phyloP scores from a whole-genome alignment of 2,329 filamentous ascomycete genomes.

The Endocalyx cinctus region DNA sequence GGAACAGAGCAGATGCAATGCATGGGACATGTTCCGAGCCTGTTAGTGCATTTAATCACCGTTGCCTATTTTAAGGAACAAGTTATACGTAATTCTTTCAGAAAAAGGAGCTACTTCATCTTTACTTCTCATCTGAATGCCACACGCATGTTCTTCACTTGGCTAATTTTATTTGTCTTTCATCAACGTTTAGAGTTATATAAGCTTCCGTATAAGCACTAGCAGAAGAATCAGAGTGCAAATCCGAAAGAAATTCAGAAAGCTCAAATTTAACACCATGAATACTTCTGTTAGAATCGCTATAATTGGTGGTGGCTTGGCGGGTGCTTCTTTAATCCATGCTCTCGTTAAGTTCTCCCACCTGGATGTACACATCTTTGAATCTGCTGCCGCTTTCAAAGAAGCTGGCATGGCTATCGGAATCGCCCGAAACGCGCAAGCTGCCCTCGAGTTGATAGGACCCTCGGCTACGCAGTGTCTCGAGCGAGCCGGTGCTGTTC shows the following conservation, averaged over 20 bases:
- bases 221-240: not conserved
- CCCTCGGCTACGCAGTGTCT: constrained; percentile 10
- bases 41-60: no score
- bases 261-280: constrained; percentile 5
- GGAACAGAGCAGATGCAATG: no score
- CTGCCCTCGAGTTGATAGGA: constrained; percentile 16
- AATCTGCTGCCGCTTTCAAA: constrained; percentile 13
- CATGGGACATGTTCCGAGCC: no score
- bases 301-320: constrained; percentile 14
- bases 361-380: constrained; percentile 16
- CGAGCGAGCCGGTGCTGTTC: constrained; percentile 16
- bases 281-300: constrained; percentile 10
- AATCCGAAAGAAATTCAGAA: not conserved
- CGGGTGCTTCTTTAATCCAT: constrained; percentile 12
- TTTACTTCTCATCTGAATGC: no score
- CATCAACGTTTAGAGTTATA: not conserved
- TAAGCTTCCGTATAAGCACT: not conserved
- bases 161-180: no score
- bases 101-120: no score
- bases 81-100: no score
- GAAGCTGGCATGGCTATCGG: constrained; percentile 17
- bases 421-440: constrained; percentile 14
- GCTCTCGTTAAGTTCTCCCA: constrained; percentile 12
- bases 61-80: no score
- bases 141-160: no score